Evolutionary conservation across 805 yeast species (phyloP), one percentile per base, ranked within the genome.

Genomic region (Suhomyces xylopsoci): DNA sequence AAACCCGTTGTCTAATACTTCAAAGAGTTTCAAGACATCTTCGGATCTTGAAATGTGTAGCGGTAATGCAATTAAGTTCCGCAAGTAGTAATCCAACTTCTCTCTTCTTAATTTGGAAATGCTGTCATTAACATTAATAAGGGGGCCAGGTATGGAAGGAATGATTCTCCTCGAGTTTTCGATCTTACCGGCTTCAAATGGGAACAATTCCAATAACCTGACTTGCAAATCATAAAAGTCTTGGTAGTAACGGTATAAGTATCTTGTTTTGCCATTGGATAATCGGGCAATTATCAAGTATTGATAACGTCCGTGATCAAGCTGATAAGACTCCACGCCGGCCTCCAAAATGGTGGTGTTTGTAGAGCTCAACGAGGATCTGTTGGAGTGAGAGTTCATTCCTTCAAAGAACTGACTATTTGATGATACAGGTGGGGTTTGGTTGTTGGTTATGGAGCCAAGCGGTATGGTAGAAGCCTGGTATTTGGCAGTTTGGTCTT

Each of bases 111-210:
- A 74, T 57, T 80, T 81, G 50, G 82, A 79, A 48, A 82, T 72
- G 53, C 76, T 73, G 58, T 93, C 97, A 56, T 90, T 90, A 51
- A 94, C 96, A 62, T 87, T 88, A 38, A 96, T 87, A 47, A 93
- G 78, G 2, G 99, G 99, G 1, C 98, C 99, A 0, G 99, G 98
- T 63, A 94, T 92, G 58, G 86, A 90, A 7, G 99, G 99, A 52
- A 94, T 78, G 28, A 88, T 85, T 58, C 99, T 82, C 49, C 84
- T 82, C 25, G 83, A 77, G 68, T 88, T 88, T 51, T 84, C 86
- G 44, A 83, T 85, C 59, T 90, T 84, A 12, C 97, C 97, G 7
- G 97, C 96, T 69, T 93, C 99, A 55, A 80, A 83, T 7, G 97
- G 97, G 77, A 88, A 94, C 25, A 84, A 78, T 61, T 88, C 94